Percentiles rank a stretch among this genome's conserved stretches.
These are phyloP conservation scores for Hyphopichia khmerensis DNA, from an alignment of 1,139 yeast genomes.

Conservation along the genomic window DNA sequence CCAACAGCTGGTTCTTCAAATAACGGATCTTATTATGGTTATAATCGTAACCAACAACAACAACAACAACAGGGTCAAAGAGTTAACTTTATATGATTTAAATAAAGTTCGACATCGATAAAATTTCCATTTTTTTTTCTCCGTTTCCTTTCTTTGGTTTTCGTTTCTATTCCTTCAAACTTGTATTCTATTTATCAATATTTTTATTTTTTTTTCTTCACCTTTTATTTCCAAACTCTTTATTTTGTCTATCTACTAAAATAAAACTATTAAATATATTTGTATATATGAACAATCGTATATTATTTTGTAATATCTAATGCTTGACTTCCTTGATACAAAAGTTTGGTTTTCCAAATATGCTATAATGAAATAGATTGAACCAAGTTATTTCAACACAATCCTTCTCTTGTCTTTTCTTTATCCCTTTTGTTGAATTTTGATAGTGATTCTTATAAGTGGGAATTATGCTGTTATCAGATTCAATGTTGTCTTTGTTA, in stretches of 20 bases:
- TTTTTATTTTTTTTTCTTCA: background rate
- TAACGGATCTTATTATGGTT: conserved; percentile 1
- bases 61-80: background rate
- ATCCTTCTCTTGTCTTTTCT: conserved; percentile 15
- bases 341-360: conserved; percentile 48
- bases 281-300: too few species aligned
- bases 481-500: background rate
- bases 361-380: conserved; percentile 46
- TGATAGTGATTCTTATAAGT: background rate
- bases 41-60: background rate
- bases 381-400: conserved; percentile 53
- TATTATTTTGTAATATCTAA: too few species aligned
- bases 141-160: conserved; percentile 2
- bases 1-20: background rate
- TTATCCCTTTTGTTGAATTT: background rate
- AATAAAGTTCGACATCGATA: too few species aligned
- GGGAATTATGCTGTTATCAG: background rate
- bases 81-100: conserved; percentile 2
- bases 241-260: background rate
- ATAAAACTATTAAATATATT: too few species aligned
- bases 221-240: background rate
- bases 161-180: conserved; percentile 3
- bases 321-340: conserved; percentile 18
- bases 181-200: conserved; percentile 2
- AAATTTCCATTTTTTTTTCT: background rate